Evolutionary conservation across 75 land plant genomes (phyloP).

Genomic region (Chamaecyparis obtusa): DNA sequence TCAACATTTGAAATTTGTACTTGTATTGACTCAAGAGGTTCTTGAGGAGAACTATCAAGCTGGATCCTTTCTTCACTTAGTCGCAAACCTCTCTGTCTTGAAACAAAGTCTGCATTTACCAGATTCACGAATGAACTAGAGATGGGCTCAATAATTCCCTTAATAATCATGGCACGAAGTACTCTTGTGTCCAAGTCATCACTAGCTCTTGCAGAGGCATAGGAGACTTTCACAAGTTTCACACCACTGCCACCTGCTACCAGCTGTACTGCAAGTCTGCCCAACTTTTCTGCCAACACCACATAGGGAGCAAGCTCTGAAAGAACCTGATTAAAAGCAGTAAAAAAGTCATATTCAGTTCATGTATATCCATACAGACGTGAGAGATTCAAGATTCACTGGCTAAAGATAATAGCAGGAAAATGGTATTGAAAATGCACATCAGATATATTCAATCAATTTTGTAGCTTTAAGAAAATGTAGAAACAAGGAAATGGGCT

Average conservation of each 20-base stretch:
- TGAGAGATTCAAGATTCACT: background rate
- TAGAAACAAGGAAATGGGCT: background rate
- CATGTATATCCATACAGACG: background rate
- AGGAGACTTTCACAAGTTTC: conserved; percentile 66
- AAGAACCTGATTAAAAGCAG: conserved; percentile 50
- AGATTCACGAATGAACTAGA: conserved; percentile 69
- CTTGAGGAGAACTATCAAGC: conserved; percentile 48
- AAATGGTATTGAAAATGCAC: background rate
- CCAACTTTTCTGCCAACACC: conserved; percentile 83
- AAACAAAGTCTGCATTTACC: conserved; percentile 87
- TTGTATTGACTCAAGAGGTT: conserved; percentile 51
- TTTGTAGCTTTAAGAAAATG: background rate
- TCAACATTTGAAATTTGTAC: conserved; percentile 49
- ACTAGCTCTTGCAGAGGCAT: conserved; percentile 54
- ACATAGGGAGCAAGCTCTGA: conserved; percentile 83
- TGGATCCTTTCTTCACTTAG: conserved; percentile 69
- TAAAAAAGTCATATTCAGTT: conserved; percentile 1
- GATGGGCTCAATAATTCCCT: conserved; percentile 89
- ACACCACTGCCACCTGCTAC: conserved; percentile 86
- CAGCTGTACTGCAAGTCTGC: conserved; percentile 84
- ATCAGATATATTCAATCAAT: background rate
- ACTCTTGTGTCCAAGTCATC: conserved; percentile 89
- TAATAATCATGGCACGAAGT: conserved; percentile 85
- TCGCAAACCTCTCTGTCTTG: conserved; percentile 77
- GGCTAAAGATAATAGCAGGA: background rate